Conservation (phyloP, 2,329 filamentous ascomycete genomes). For the Aspergillus fumigatiaffinis region DNA sequence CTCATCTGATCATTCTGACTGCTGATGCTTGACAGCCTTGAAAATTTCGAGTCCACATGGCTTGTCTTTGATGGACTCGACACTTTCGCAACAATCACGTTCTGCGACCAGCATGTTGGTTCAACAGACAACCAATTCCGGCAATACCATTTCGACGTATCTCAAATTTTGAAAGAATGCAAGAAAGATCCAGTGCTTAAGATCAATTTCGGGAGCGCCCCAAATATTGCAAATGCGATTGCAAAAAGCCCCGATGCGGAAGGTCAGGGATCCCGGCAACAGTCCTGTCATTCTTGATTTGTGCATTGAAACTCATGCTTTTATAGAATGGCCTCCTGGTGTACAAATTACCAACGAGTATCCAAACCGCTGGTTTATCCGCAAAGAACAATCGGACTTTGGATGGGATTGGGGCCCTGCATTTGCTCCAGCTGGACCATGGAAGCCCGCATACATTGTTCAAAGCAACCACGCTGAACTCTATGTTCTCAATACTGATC, state of each 20-base stretch:
- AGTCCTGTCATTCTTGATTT: too few species aligned
- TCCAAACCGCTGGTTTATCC: conserved; percentile 52
- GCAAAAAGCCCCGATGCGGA: conserved; percentile 48
- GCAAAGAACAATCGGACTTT: conserved; percentile 61
- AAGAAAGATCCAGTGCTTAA: conserved; percentile 37
- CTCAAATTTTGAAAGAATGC: conserved; percentile 44
- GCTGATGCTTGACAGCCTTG: conserved; percentile 15
- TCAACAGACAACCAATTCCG: conserved; percentile 61
- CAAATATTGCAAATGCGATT: conserved; percentile 51
- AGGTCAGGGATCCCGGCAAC: conserved; percentile 24
- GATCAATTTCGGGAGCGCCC: conserved; percentile 57
- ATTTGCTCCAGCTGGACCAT: conserved; percentile 60
- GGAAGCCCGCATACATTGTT: conserved; percentile 56
- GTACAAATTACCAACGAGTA: conserved; percentile 52
- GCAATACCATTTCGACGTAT: conserved; percentile 58
- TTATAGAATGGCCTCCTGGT: conserved; percentile 46
- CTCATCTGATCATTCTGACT: neutral
- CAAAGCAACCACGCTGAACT: conserved; percentile 45
- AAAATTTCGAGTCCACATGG: conserved; percentile 44
- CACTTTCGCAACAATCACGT: conserved; percentile 54
- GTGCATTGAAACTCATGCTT: neutral
- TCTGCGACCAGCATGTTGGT: conserved; percentile 54
- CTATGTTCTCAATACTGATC: conserved; percentile 50
- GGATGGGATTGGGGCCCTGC: conserved; percentile 64
- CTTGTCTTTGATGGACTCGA: conserved; percentile 61